Percentiles rank a stretch among this genome's conserved stretches.
phyloP scores from a whole-genome alignment of 1,284 basidiomycete species.

The Ceraceosorus bombacis region DNA sequence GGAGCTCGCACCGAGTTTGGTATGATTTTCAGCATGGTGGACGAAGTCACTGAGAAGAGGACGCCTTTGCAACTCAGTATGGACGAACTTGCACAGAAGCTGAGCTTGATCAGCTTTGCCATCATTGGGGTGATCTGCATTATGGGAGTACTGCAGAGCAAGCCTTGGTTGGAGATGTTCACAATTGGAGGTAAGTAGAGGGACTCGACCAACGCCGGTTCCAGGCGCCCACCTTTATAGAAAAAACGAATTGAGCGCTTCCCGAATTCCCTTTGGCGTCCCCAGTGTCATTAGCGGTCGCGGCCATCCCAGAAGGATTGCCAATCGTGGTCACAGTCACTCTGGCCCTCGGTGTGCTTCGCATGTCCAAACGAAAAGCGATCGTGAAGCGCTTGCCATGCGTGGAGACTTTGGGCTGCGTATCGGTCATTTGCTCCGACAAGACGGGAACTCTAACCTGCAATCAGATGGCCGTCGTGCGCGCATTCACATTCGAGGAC shows the following conservation, averaged over 20 bases:
- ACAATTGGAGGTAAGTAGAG: conserved; percentile 65
- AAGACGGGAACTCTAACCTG: conserved; percentile 95
- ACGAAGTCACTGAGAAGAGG: conserved; percentile 86
- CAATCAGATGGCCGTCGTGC: conserved; percentile 89
- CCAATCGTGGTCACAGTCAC: conserved; percentile 97
- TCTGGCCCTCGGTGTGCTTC: conserved; percentile 80
- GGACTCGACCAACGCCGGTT: not conserved
- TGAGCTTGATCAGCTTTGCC: conserved; percentile 81
- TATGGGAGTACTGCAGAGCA: conserved; percentile 74
- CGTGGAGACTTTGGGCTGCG: conserved; percentile 85
- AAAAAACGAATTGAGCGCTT: not conserved
- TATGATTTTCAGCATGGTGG: conserved; percentile 95
- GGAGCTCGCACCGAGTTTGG: conserved; percentile 88
- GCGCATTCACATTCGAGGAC: conserved; percentile 75
- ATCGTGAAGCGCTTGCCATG: conserved; percentile 95
- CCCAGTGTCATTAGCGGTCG: conserved; percentile 83
- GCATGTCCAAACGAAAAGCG: conserved; percentile 88
- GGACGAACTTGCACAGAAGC: conserved; percentile 90
- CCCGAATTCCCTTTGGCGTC: not conserved
- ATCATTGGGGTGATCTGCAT: conserved; percentile 89
- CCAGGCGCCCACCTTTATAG: not conserved
- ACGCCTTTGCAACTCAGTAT: conserved; percentile 89
- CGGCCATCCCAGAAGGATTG: conserved; percentile 91
- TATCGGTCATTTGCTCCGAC: conserved; percentile 93
- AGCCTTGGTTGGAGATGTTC: conserved; percentile 97